phyloP scores from a whole-genome alignment of 345 rosid genomes.

The Pistacia vera region DNA sequence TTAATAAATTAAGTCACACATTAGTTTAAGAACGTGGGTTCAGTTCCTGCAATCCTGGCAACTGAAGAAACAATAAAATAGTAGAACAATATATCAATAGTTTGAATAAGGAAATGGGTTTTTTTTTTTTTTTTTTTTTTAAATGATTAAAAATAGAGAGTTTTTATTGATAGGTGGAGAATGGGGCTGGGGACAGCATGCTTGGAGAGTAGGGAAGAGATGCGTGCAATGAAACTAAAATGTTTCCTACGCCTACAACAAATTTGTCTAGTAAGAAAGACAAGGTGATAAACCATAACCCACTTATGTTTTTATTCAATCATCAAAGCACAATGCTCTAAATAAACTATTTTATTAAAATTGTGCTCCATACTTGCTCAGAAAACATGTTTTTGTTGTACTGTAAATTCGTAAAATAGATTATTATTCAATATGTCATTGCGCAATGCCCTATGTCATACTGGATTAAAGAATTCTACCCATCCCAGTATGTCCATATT shows the following conservation, averaged over 20 bases:
- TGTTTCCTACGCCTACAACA: conserved; percentile 66
- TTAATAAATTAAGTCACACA: neutral
- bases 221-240: conserved; percentile 36
- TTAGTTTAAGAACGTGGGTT: conserved; percentile 22
- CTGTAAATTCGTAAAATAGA: conserved; percentile 13
- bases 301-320: conserved; percentile 53
- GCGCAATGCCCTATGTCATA: conserved; percentile 22
- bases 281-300: conserved; percentile 56
- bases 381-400: conserved; percentile 14
- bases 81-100: neutral
- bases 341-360: neutral
- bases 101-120: conserved; percentile 26
- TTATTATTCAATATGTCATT: neutral
- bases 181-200: conserved; percentile 32
- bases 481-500: conserved; percentile 46
- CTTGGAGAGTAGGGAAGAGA: conserved; percentile 38
- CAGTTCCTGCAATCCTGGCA: conserved; percentile 44
- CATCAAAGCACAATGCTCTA: conserved; percentile 47
- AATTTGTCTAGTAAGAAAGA: conserved; percentile 50
- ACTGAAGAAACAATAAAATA: conserved; percentile 3
- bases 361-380: conserved; percentile 45
- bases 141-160: conserved; percentile 13
- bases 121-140: neutral
- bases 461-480: conserved; percentile 36
- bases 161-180: conserved; percentile 23